Percentiles rank a stretch among this genome's conserved stretches.
Conservation (phyloP, 2,329 filamentous ascomycete species). For the Graphilbum sp. region DNA sequence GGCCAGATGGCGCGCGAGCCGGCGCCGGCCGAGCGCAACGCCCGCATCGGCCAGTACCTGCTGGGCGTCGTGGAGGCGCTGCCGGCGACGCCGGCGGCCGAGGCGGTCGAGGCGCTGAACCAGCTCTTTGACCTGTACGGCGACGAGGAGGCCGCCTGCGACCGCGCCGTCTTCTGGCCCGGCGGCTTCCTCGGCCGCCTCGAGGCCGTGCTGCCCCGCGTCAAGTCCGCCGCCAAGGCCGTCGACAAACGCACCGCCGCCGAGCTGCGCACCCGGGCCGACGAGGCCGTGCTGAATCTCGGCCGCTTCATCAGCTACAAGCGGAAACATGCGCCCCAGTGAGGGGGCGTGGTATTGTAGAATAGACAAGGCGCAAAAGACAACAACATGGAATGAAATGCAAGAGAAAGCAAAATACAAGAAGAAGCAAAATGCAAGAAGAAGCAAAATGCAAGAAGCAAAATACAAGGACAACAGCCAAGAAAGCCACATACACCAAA, state of each 20-base stretch:
- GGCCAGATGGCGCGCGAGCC: conserved; percentile 44
- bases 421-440: background rate
- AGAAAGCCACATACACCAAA: background rate
- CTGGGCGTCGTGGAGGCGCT: conserved; percentile 32
- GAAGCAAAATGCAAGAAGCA: background rate
- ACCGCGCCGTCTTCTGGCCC: conserved; percentile 47
- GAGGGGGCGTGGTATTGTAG: background rate
- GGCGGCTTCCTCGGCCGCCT: conserved; percentile 42
- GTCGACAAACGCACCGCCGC: conserved; percentile 41
- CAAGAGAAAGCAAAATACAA: background rate
- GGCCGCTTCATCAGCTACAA: conserved; percentile 48
- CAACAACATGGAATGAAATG: background rate
- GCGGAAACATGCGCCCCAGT: conserved; percentile 31
- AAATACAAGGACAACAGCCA: background rate
- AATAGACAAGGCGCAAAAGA: background rate
- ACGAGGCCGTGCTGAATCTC: conserved; percentile 46
- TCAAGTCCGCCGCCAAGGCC: conserved; percentile 38
- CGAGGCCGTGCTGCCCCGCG: conserved; percentile 34
- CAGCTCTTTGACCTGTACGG: conserved; percentile 53
- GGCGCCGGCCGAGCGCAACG: conserved; percentile 36
- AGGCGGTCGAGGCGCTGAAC: conserved; percentile 47
- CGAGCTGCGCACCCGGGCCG: conserved; percentile 41
- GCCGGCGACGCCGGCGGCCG: conserved; percentile 36
- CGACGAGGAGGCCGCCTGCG: conserved; percentile 40
- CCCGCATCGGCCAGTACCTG: conserved; percentile 47